Conservation (phyloP, 2,329 filamentous ascomycete genomes). For the Remersonia thermophila region DNA sequence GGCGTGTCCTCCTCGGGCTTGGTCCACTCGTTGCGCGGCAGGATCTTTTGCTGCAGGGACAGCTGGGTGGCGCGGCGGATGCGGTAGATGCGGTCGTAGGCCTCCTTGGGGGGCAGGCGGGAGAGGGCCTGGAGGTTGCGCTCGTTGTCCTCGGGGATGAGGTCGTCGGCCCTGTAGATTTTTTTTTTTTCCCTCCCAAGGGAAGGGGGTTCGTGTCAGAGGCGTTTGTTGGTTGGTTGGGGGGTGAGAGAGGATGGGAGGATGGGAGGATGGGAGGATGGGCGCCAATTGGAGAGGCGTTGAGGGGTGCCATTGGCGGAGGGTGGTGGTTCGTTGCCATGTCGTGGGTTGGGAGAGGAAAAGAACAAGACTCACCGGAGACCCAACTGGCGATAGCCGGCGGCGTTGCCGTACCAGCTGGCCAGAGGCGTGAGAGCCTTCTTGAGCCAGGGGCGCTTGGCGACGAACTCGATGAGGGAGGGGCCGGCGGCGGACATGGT, state of each 20-base stretch:
- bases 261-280: too few species aligned
- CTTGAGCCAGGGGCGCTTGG: constrained; percentile 76
- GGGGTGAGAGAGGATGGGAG: background rate
- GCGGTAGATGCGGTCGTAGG: constrained; percentile 95
- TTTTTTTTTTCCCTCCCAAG: too few species aligned
- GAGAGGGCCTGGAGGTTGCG: constrained; percentile 75
- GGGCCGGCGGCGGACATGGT: constrained; percentile 59
- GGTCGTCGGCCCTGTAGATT: constrained; percentile 89
- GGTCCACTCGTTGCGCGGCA: constrained; percentile 50
- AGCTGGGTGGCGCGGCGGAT: constrained; percentile 86
- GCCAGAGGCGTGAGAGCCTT: constrained; percentile 69
- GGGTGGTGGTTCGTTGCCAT: background rate
- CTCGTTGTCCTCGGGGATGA: constrained; percentile 88
- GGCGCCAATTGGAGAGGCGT: too few species aligned
- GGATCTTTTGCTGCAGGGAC: constrained; percentile 50
- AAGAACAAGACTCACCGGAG: constrained; percentile 51
- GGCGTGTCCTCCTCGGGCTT: constrained; percentile 43
- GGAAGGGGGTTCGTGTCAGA: constrained; percentile 3
- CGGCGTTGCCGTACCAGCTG: constrained; percentile 77
- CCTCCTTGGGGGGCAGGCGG: constrained; percentile 79
- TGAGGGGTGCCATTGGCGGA: too few species aligned
- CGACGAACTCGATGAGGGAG: constrained; percentile 49
- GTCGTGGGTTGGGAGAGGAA: background rate
- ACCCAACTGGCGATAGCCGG: constrained; percentile 87
- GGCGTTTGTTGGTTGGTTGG: background rate